Conservation (phyloP, 176 grass and related monocot species). For the Areca catechu region DNA sequence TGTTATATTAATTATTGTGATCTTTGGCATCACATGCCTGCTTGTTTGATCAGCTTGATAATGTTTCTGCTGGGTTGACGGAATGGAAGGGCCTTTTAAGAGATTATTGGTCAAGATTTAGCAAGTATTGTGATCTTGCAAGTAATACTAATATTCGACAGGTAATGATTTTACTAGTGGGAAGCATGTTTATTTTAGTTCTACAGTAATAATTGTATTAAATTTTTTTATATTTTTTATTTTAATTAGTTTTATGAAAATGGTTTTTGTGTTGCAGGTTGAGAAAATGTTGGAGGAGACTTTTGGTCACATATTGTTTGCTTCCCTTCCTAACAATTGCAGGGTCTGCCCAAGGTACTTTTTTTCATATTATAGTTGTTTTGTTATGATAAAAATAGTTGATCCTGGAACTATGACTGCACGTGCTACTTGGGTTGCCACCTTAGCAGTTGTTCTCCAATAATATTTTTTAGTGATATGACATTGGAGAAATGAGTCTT, state of each 20-base stretch:
- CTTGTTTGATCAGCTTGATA: constrained; percentile 63
- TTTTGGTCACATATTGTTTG: constrained; percentile 67
- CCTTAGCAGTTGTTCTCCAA: too few species aligned
- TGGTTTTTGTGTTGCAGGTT: constrained; percentile 40
- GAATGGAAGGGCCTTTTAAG: constrained; percentile 87
- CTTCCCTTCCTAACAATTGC: constrained; percentile 38
- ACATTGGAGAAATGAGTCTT: too few species aligned
- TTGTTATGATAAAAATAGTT: background rate
- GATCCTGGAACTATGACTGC: too few species aligned
- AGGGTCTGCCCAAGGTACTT: constrained; percentile 82
- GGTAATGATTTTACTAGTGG: constrained; percentile 31
- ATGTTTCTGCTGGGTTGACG: constrained; percentile 82
- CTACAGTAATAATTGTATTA: background rate
- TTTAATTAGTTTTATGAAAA: background rate
- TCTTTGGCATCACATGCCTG: constrained; percentile 4
- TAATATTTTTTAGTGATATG: too few species aligned
- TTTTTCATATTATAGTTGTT: background rate
- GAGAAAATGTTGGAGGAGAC: constrained; percentile 86
- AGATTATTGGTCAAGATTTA: constrained; percentile 88
- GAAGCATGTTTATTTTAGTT: background rate
- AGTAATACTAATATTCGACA: constrained; percentile 47
- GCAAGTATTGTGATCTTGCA: constrained; percentile 60
- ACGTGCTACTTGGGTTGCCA: too few species aligned
- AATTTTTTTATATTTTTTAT: constrained; percentile 5
- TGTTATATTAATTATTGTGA: background rate